Evolutionary conservation across 208 protist species (phyloP).

Genomic region (Ichthyophonus hoferi): DNA sequence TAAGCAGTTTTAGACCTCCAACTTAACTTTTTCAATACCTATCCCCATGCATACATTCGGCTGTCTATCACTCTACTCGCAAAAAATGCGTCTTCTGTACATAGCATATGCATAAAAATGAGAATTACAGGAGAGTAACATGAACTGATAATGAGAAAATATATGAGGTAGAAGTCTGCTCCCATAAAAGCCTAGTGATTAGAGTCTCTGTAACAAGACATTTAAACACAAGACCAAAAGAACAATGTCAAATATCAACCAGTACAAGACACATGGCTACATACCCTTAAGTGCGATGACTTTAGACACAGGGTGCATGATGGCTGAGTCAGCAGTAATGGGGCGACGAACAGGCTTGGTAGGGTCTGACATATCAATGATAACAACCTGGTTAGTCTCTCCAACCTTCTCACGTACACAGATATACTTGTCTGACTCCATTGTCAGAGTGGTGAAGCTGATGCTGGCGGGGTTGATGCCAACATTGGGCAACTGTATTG

Average conservation of each 20-base stretch:
- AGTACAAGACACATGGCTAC: not conserved
- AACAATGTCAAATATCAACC: too few relatives aligned
- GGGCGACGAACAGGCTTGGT: constrained; percentile 77
- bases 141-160: not conserved
- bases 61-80: too few relatives aligned
- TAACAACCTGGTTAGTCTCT: constrained; percentile 78
- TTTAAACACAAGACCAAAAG: too few relatives aligned
- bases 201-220: too few relatives aligned
- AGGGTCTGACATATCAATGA: constrained; percentile 87
- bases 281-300: constrained; percentile 88
- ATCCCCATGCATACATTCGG: too few relatives aligned
- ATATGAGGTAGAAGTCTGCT: too few relatives aligned
- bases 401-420: constrained; percentile 83
- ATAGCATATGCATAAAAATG: too few relatives aligned
- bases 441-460: constrained; percentile 88
- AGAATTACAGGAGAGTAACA: too few relatives aligned
- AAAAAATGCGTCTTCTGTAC: too few relatives aligned
- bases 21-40: too few relatives aligned
- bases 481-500: constrained; percentile 55
- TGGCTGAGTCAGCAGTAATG: constrained; percentile 91
- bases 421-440: constrained; percentile 95
- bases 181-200: too few relatives aligned
- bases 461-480: constrained; percentile 85
- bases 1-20: too few relatives aligned
- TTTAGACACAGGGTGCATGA: constrained; percentile 94